Evolutionary conservation across 106 monocot genomes (phyloP), one percentile per base, ranked within the genome.

Genomic region (Agapanthus africanus): DNA sequence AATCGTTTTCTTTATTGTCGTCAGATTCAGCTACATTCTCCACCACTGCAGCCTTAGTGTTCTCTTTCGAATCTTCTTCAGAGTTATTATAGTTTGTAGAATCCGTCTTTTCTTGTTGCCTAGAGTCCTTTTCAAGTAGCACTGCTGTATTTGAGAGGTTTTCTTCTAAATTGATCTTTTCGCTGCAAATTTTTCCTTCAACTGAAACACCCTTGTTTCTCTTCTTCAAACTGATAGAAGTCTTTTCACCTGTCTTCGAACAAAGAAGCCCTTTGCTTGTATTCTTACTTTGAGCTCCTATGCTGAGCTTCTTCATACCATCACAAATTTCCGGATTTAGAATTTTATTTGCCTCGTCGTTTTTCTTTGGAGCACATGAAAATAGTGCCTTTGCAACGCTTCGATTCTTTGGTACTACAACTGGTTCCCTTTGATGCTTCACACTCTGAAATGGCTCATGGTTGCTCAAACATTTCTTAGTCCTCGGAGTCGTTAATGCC

Each of bases 1-100:
- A 54, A 37, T 59, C 26, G 69, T 88, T 88, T 56, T 88, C 88
- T 63, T 88, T 88, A 54, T 88, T 69, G 18, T 85, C 82, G 54
- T 85, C 83, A 7, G 28, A 63, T 4, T 85, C 65, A 0, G 35
- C 62, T 70, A 36, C 25, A 59, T 59, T 62, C 6, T 38, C 67
- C 49, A 22, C 32, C 16, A 25, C 67, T 69, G 8, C 32, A 21
- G 40, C n/a, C n/a, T n/a, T n/a, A n/a, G n/a, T n/a, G n/a, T n/a
- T 67, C 21, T 40, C 22, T 46, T 62, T 49, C 6, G 23, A 28
- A 57, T 23, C 35, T 15, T 66, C 66, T 41, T 72, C 34, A 10
- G 27, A 22, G 27, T 57, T 65, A 13, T 3, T 3, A 21, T 2
- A 52, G 3, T 23, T 21, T 52, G 52, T 52, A 44, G 44, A 44